These are phyloP conservation scores for Sapria himalayana DNA, from an alignment of 345 rosid genomes.

Conservation along the genomic window DNA sequence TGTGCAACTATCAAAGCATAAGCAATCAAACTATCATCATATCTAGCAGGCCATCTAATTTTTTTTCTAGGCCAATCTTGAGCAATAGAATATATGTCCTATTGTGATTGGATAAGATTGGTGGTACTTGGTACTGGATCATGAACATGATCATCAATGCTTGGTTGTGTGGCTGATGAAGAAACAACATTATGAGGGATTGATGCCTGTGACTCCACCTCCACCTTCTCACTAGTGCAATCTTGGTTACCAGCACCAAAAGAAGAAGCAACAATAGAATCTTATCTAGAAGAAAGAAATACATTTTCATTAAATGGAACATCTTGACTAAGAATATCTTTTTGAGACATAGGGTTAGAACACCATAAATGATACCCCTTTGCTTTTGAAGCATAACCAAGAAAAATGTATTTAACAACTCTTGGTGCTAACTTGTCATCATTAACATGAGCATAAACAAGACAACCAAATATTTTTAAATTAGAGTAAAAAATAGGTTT, in stretches of 20 bases:
- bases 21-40: neutral
- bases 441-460: too few relatives aligned
- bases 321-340: neutral
- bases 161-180: too few relatives aligned
- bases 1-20: neutral
- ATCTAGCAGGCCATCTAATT: neutral
- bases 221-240: too few relatives aligned
- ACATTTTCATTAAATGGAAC: neutral
- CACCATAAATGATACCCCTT: neutral
- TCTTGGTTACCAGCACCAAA: too few relatives aligned
- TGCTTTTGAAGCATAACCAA: neutral
- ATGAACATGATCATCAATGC: too few relatives aligned
- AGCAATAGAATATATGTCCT: too few relatives aligned
- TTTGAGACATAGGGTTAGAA: neutral
- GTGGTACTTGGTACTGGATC: neutral
- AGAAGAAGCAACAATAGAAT: too few relatives aligned
- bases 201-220: too few relatives aligned
- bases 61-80: neutral
- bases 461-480: neutral
- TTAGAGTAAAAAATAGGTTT: neutral
- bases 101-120: neutral
- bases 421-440: neutral
- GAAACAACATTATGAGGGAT: too few relatives aligned
- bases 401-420: neutral
- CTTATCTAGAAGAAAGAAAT: neutral